These are phyloP conservation scores for Fusarium avenaceum DNA, from an alignment of 2,329 filamentous ascomycete genomes.

Conservation along the genomic window DNA sequence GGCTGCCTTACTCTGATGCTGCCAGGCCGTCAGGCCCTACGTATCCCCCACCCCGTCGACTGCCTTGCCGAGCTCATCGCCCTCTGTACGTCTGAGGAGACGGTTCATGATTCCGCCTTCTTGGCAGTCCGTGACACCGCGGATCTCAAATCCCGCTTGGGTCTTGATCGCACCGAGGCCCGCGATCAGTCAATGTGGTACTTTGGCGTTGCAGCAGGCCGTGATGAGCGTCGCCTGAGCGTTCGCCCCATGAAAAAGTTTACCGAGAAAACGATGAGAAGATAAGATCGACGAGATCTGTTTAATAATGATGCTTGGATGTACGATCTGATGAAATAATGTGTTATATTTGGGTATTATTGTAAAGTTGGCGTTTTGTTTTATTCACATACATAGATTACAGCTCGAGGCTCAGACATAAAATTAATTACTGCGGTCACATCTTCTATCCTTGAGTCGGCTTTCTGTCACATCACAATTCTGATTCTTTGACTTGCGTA, in stretches of 20 bases:
- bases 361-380: neutral
- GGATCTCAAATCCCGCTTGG: constrained; percentile 77
- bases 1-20: constrained; percentile 72
- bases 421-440: neutral
- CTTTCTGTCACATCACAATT: neutral
- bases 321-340: constrained; percentile 33
- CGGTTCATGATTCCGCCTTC: constrained; percentile 81
- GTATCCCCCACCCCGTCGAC: constrained; percentile 79
- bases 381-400: neutral
- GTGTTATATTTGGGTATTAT: constrained; percentile 15
- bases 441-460: neutral
- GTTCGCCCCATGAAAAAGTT: constrained; percentile 61
- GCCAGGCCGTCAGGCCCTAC: constrained; percentile 70
- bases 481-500: neutral
- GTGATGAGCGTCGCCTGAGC: constrained; percentile 59
- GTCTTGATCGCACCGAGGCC: constrained; percentile 62
- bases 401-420: neutral
- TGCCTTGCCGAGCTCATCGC: constrained; percentile 82
- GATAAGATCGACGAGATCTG: constrained; percentile 46
- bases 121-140: constrained; percentile 74
- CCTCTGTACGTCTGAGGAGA: constrained; percentile 79
- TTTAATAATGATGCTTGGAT: constrained; percentile 44
- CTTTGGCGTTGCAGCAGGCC: constrained; percentile 59
- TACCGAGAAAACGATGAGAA: constrained; percentile 57
- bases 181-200: constrained; percentile 67